Evolutionary conservation across 148 eudicot genomes (phyloP).

Genomic region (Persicaria tinctoria): DNA sequence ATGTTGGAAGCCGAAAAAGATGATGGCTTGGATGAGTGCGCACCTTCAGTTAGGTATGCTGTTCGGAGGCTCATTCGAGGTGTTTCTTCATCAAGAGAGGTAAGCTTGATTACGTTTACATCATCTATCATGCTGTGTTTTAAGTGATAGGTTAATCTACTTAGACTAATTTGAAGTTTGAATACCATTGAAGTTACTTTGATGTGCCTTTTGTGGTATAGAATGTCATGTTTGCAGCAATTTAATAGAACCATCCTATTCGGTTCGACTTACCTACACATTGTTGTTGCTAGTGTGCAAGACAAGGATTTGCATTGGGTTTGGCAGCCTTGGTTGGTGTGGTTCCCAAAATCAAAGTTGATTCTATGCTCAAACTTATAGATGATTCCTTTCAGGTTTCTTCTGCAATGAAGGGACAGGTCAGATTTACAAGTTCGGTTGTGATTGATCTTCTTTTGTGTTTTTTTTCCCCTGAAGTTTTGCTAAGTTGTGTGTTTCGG

Average conservation of each 20-base stretch:
- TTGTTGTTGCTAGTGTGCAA: constrained; percentile 59
- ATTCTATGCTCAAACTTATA: constrained; percentile 66
- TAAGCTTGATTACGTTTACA: constrained; percentile 9
- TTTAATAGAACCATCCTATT: no score
- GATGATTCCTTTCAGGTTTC: constrained; percentile 60
- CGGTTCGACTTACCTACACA: neutral
- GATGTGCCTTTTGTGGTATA: neutral
- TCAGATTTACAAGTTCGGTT: constrained; percentile 16
- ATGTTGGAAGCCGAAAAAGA: constrained; percentile 79
- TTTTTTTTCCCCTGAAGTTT: neutral
- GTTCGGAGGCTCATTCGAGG: constrained; percentile 90
- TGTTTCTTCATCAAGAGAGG: constrained; percentile 88
- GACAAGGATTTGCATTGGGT: constrained; percentile 97
- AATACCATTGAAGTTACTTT: no score
- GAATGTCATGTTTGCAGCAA: neutral
- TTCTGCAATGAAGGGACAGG: constrained; percentile 98
- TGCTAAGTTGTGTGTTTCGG: constrained; percentile 16
- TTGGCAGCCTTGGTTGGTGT: constrained; percentile 61
- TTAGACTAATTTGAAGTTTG: no score
- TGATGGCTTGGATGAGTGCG: constrained; percentile 86
- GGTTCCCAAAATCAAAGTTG: constrained; percentile 52
- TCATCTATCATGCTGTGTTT: neutral
- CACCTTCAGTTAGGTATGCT: constrained; percentile 80
- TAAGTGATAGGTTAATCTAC: neutral
- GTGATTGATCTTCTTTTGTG: neutral